Evolutionary conservation across 768 basidiomycete species (phyloP).

Genomic region (Tylopilus rubrobrunneus): DNA sequence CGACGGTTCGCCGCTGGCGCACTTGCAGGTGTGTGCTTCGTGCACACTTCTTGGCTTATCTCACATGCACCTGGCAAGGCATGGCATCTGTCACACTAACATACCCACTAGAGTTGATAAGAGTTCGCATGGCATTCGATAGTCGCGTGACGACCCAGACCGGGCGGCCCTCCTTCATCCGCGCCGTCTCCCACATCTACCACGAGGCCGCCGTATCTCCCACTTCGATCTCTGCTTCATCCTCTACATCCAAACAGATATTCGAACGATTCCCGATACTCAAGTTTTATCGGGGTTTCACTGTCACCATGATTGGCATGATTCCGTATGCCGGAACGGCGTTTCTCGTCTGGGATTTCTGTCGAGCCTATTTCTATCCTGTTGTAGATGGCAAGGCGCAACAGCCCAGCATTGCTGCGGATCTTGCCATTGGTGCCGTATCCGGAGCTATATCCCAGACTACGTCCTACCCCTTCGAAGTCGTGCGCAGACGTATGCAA

Average conservation of each 20-base stretch:
- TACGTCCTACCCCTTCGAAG: slow-evolving; percentile 91
- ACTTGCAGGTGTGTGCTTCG: slow-evolving; percentile 60
- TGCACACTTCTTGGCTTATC: neutral
- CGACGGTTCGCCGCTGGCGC: slow-evolving; percentile 86
- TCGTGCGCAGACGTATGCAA: slow-evolving; percentile 90
- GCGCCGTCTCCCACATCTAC: slow-evolving; percentile 65
- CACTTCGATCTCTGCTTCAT: slow-evolving; percentile 14
- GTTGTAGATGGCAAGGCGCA: slow-evolving; percentile 38
- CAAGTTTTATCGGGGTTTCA: slow-evolving; percentile 97
- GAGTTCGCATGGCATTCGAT: slow-evolving; percentile 89
- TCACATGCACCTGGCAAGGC: slow-evolving; percentile 40
- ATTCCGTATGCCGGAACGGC: slow-evolving; percentile 94
- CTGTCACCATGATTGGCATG: slow-evolving; percentile 87
- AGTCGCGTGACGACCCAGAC: slow-evolving; percentile 21
- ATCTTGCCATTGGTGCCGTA: slow-evolving; percentile 80
- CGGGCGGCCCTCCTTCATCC: slow-evolving; percentile 47
- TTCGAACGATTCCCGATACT: slow-evolving; percentile 70
- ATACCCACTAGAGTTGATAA: slow-evolving; percentile 92
- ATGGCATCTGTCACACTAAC: slow-evolving; percentile 86
- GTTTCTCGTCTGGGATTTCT: slow-evolving; percentile 87
- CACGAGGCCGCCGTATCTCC: slow-evolving; percentile 47
- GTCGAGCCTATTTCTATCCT: slow-evolving; percentile 58
- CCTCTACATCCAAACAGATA: slow-evolving; percentile 22
- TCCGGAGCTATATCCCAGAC: slow-evolving; percentile 87
- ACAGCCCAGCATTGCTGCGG: slow-evolving; percentile 46